A percentile compares a stretch with the other conserved stretches of the same genome.
These are phyloP conservation scores for Aquilaria sinensis DNA, from an alignment of 345 rosid genomes.

Conservation along the genomic window DNA sequence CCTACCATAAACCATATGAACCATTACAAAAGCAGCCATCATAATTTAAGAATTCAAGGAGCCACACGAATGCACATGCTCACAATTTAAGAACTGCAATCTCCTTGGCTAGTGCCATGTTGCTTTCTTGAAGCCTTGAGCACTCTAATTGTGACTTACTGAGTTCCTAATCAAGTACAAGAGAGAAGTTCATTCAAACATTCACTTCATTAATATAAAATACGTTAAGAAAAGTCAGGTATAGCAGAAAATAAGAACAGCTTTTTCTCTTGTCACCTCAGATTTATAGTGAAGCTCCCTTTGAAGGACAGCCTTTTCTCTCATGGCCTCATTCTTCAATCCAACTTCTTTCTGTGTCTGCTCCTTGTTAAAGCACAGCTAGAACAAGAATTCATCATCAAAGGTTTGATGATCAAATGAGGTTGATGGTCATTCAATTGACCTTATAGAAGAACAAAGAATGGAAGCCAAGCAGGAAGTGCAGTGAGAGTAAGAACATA, in stretches of 20 bases:
- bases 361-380: conserved; percentile 52
- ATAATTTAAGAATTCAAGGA: not conserved
- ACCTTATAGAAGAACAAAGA: too few relatives aligned
- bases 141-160: conserved; percentile 37
- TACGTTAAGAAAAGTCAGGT: not conserved
- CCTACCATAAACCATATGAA: conserved; percentile 28
- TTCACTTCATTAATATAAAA: not conserved
- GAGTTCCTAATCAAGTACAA: conserved; percentile 46
- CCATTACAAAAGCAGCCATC: conserved; percentile 3
- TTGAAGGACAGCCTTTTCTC: conserved; percentile 41
- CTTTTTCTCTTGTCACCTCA: conserved; percentile 29
- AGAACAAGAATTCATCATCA: conserved; percentile 17
- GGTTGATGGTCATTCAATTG: too few relatives aligned
- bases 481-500: too few relatives aligned
- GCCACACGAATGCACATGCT: conserved; percentile 12
- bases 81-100: conserved; percentile 84
- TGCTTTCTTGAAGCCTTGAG: conserved; percentile 56
- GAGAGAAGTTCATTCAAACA: conserved; percentile 1
- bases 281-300: conserved; percentile 49
- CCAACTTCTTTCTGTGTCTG: conserved; percentile 37
- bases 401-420: not conserved
- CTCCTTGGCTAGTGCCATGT: conserved; percentile 83
- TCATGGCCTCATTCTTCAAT: conserved; percentile 50
- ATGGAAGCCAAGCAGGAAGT: too few relatives aligned
- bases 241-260: not conserved